Base-by-base conservation (phyloP, 2,329 filamentous ascomycete genomes). In the Talaromyces sp. region DNA sequence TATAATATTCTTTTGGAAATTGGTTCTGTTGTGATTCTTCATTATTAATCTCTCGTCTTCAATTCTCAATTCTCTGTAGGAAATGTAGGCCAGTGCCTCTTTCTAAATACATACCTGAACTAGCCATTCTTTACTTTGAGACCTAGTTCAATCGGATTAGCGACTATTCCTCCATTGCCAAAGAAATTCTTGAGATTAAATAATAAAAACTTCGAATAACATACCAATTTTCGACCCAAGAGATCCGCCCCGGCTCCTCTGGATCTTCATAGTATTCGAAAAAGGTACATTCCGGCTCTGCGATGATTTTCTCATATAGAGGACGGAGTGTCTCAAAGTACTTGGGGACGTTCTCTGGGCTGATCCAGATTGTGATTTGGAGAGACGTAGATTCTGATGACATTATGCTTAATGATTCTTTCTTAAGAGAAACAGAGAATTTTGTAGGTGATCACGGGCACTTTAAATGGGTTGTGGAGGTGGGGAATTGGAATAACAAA, bases 191-290 rank as follows among this genome's bases (percentile, higher is more conserved):
- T 4, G 16, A 41, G 37, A 41, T 13, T 41, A 41, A 41, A 6
- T 41, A 16, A 11, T 45, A 16, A 22, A 22, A 3, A 22, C 7
- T 19, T 22, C 22, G n/a, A 45, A 22, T 45, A 22, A n/a, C 56
- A 13, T 67, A 77, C 80, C 79, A 81, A 66, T 80, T 76, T 66
- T 81, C 79, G n/a, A 80, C 74, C 78, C 77, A 81, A 7, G 70
- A 73, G 8, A 81, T 66, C 37, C 71, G 73, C 1, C 79, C 79
- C 1, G 78, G 77, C n/a, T 79, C 73, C 24, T 76, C 73, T 0
- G 71, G 68, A 65, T 70, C 71, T 64, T 73, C 72, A 49, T 78
- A 81, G 27, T 81, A 69, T 67, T 82, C 76, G 69, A 83, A 83
- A 70, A 80, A 83, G 1, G 75, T 73, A 67, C 76, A 79, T 63